Evolutionary conservation across 176 grass and related monocot genomes (phyloP).

Genomic region (Oryza brachyantha): DNA sequence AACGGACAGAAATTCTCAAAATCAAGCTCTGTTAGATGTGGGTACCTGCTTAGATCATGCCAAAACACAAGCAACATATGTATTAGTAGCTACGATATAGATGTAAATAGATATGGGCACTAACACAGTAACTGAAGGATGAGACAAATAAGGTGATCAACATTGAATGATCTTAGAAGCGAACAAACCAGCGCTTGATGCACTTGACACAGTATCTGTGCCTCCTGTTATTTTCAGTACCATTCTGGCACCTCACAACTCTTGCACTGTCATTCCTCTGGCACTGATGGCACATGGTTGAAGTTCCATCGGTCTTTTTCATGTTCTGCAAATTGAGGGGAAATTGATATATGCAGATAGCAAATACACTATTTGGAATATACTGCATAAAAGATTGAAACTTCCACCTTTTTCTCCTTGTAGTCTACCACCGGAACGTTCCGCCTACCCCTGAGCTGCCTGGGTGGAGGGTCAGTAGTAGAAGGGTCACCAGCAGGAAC

Average conservation of each 20-base stretch:
- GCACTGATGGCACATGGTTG: slow-evolving; percentile 78
- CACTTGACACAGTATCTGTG: slow-evolving; percentile 67
- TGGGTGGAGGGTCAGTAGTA: background rate
- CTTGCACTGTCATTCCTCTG: slow-evolving; percentile 61
- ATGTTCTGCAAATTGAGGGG: slow-evolving; percentile 4
- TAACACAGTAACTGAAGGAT: background rate
- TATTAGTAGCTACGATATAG: background rate
- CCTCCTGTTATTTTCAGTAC: background rate
- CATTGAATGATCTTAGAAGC: background rate
- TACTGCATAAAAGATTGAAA: background rate
- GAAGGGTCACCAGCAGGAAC: slow-evolving; percentile 17
- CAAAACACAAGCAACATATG: background rate
- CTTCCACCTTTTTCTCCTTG: slow-evolving; percentile 8
- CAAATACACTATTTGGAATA: background rate
- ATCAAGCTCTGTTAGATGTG: slow-evolving; percentile 51
- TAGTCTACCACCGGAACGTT: background rate
- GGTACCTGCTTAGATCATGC: slow-evolving; percentile 46
- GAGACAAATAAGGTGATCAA: background rate
- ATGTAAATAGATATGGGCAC: background rate
- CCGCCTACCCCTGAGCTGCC: background rate
- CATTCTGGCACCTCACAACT: slow-evolving; percentile 48
- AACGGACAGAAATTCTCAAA: slow-evolving; percentile 34
- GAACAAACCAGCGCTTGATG: slow-evolving; percentile 60
- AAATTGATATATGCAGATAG: background rate
- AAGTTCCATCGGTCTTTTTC: background rate